Conservation (phyloP, 2,329 filamentous ascomycete genomes). For the Aspergillus sp. region DNA sequence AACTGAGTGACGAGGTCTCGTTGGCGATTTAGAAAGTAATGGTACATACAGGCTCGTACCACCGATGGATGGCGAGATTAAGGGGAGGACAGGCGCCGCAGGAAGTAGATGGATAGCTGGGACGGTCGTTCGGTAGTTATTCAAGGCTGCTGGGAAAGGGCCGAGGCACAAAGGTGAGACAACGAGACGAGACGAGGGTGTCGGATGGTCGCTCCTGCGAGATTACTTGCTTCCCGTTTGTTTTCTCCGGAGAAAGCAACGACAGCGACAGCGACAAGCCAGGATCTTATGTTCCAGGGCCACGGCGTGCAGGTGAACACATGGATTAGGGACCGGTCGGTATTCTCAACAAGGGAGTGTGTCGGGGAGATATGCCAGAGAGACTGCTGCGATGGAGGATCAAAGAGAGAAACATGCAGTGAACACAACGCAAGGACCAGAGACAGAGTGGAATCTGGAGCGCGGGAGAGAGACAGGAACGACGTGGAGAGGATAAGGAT, state of each 20-base stretch:
- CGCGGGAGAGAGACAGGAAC: conserved; percentile 1
- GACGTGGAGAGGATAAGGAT: neutral
- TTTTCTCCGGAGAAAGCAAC: neutral
- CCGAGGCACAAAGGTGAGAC: neutral
- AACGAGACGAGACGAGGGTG: neutral
- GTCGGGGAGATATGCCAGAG: neutral
- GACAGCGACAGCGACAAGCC: neutral
- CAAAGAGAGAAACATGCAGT: conserved; percentile 25
- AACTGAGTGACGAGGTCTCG: conserved; percentile 40
- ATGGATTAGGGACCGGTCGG: neutral
- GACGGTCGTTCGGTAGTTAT: neutral
- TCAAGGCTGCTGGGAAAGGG: neutral
- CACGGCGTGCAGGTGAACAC: neutral
- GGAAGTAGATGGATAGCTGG: no score
- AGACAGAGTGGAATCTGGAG: neutral
- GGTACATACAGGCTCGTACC: conserved; percentile 41
- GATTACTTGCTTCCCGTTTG: neutral
- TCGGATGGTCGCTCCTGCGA: neutral
- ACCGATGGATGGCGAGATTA: conserved; percentile 6
- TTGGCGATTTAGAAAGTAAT: conserved; percentile 37
- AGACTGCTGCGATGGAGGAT: conserved; percentile 19
- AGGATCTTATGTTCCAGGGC: neutral
- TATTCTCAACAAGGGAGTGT: neutral
- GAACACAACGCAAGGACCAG: conserved; percentile 7
- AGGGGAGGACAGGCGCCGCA: conserved; percentile 3